Evolutionary conservation across 345 rosid species (phyloP).

Genomic region (Microcos paniculata): DNA sequence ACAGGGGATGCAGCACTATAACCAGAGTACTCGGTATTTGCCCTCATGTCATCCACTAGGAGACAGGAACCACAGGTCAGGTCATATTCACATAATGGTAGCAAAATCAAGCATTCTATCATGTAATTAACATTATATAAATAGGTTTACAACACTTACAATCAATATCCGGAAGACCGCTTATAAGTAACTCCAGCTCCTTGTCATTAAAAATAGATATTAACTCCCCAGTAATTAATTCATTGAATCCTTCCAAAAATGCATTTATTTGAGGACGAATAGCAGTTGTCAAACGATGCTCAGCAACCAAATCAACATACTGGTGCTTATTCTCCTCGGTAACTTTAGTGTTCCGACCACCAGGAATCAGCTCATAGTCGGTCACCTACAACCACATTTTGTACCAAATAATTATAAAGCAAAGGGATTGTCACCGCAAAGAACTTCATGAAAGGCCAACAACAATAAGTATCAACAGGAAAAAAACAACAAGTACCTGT

Average conservation of each 20-base stretch:
- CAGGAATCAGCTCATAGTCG: constrained; percentile 88
- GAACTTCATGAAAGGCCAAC: not conserved
- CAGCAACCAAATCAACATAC: constrained; percentile 84
- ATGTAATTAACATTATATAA: constrained; percentile 9
- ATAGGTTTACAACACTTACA: constrained; percentile 45
- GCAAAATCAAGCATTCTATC: not conserved
- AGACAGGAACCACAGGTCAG: constrained; percentile 2
- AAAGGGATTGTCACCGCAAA: not conserved
- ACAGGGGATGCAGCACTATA: constrained; percentile 89
- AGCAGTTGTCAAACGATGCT: constrained; percentile 94
- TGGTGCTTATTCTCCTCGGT: constrained; percentile 95
- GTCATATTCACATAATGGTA: constrained; percentile 1
- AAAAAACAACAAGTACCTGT: too few relatives aligned
- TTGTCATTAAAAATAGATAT: constrained; percentile 91
- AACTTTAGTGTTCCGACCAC: constrained; percentile 87
- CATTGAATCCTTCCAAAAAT: constrained; percentile 83
- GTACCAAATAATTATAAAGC: not conserved
- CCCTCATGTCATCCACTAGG: constrained; percentile 93
- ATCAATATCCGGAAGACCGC: constrained; percentile 97
- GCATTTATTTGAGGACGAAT: constrained; percentile 98
- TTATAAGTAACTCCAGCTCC: constrained; percentile 87
- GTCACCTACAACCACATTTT: constrained; percentile 60
- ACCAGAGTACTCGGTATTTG: constrained; percentile 88
- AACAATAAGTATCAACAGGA: constrained; percentile 9
- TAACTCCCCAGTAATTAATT: constrained; percentile 70